These are phyloP conservation scores for Punica granatum DNA, from an alignment of 345 rosid species.

Conservation along the genomic window DNA sequence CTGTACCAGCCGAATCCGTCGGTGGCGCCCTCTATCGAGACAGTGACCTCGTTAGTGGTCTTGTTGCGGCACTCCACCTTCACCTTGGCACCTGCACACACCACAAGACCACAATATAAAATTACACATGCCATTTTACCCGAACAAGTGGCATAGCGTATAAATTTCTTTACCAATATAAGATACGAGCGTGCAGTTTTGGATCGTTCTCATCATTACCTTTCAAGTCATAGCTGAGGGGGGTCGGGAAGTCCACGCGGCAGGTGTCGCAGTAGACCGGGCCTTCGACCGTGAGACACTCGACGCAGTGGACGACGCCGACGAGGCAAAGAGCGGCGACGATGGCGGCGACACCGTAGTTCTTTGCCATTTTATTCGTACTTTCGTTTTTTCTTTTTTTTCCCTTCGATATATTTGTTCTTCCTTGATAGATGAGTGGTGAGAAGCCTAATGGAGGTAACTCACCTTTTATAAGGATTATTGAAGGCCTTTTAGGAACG, in stretches of 20 bases:
- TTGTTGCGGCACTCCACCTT: constrained; percentile 14
- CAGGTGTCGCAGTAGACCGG: constrained; percentile 10
- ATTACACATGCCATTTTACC: neutral
- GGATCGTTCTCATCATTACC: too few species aligned
- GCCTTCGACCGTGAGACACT: constrained; percentile 1
- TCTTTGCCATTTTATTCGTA: constrained; percentile 11
- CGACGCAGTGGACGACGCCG: constrained; percentile 1
- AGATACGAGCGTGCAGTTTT: too few species aligned
- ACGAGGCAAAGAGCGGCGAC: constrained; percentile 13
- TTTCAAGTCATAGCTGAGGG: constrained; percentile 6
- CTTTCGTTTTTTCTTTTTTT: neutral
- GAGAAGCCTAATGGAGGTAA: neutral
- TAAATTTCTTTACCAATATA: neutral
- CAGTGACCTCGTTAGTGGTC: neutral
- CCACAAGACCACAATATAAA: neutral
- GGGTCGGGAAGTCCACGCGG: constrained; percentile 8
- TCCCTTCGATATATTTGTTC: neutral
- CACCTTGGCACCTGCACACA: constrained; percentile 9
- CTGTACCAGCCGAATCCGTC: constrained; percentile 6
- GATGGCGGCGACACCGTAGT: neutral
- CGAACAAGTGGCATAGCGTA: neutral
- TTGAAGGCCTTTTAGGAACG: neutral
- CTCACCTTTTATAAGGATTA: neutral
- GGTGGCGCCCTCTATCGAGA: constrained; percentile 6
- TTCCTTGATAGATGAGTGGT: neutral